Percentiles rank a stretch among this genome's conserved stretches.
Conservation (phyloP, 805 yeast species). For the Ascoidea asiatica region DNA sequence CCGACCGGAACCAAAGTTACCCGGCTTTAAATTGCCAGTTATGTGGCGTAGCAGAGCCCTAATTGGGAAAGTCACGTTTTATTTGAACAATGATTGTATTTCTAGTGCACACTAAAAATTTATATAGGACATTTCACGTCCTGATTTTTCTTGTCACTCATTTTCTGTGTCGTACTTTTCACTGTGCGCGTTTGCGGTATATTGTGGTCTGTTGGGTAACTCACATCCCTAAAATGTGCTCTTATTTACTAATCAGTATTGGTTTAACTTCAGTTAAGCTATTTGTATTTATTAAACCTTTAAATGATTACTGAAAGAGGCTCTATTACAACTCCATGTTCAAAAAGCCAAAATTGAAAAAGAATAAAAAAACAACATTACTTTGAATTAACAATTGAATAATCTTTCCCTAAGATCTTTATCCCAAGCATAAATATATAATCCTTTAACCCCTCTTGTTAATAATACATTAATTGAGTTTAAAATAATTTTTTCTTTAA, state of each 20-base stretch:
- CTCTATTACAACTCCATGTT: no score
- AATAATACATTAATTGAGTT: constrained; percentile 31
- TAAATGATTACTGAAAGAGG: no score
- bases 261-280: no score
- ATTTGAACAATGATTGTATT: not conserved
- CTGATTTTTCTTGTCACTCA: no score
- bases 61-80: not conserved
- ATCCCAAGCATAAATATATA: constrained; percentile 30
- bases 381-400: no score
- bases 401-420: constrained; percentile 22
- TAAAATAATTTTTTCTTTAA: constrained; percentile 26
- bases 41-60: not conserved
- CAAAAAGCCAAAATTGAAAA: no score
- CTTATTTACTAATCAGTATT: no score
- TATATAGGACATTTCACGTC: no score
- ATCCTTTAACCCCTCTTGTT: constrained; percentile 30
- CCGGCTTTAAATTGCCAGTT: not conserved
- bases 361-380: no score
- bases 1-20: not conserved
- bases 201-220: no score
- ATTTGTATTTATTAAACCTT: no score
- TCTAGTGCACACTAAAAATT: not conserved
- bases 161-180: not conserved
- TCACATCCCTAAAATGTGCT: no score
- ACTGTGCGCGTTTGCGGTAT: not conserved